Conservation (phyloP, 2,329 filamentous ascomycete genomes). For the Mollisia scopiformis region DNA sequence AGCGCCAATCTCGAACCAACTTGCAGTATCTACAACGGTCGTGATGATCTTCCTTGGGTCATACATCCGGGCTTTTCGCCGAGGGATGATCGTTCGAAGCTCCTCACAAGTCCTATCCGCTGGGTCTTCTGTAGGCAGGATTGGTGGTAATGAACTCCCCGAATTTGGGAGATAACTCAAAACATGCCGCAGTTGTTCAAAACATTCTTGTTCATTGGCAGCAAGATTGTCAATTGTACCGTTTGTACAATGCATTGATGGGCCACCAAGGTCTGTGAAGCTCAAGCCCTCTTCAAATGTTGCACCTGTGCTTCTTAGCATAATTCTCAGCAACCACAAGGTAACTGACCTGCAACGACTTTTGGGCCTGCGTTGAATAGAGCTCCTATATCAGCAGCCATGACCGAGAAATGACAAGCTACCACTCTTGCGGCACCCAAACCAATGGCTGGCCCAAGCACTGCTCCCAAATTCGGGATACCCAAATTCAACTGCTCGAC, state of each 20-base stretch:
- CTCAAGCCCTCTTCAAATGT: conserved; percentile 66
- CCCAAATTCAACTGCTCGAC: conserved; percentile 62
- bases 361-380: conserved; percentile 67
- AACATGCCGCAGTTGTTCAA: conserved; percentile 60
- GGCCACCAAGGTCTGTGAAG: conserved; percentile 62
- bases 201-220: conserved; percentile 61
- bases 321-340: neutral
- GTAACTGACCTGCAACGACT: conserved; percentile 52
- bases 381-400: conserved; percentile 64
- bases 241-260: conserved; percentile 64
- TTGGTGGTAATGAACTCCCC: conserved; percentile 57
- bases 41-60: conserved; percentile 59
- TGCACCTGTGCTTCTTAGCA: conserved; percentile 41
- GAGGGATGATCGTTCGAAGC: conserved; percentile 59
- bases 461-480: conserved; percentile 66
- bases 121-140: conserved; percentile 49
- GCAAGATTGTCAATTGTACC: conserved; percentile 69
- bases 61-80: conserved; percentile 62
- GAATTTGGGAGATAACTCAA: conserved; percentile 60
- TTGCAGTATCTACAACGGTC: conserved; percentile 55
- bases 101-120: conserved; percentile 49
- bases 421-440: conserved; percentile 64
- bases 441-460: conserved; percentile 65
- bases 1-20: conserved; percentile 66
- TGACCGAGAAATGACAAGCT: conserved; percentile 66